phyloP scores from a whole-genome alignment of 2,329 filamentous ascomycete genomes.

The Sclerotinia glacialis region DNA sequence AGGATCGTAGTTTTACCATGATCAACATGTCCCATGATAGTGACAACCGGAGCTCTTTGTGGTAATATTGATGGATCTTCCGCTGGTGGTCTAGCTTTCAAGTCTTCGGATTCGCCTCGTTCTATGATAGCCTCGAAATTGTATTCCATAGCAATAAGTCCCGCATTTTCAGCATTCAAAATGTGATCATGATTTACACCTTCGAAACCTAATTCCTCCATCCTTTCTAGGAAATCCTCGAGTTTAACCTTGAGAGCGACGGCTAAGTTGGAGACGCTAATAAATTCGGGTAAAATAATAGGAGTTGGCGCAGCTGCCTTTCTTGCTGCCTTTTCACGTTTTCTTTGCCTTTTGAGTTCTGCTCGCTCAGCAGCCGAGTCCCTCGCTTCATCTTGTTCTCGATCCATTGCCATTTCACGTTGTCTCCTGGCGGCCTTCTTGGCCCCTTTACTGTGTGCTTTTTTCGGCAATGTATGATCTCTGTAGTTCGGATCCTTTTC shows the following conservation, averaged over 20 bases:
- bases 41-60: constrained; percentile 83
- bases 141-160: constrained; percentile 86
- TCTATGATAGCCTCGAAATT: constrained; percentile 84
- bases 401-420: constrained; percentile 28
- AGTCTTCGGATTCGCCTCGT: constrained; percentile 62
- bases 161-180: constrained; percentile 85
- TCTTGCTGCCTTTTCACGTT: constrained; percentile 45
- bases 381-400: constrained; percentile 38
- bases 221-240: constrained; percentile 68
- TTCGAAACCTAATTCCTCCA: constrained; percentile 87
- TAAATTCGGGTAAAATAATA: constrained; percentile 84
- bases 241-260: constrained; percentile 68
- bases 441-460: constrained; percentile 31
- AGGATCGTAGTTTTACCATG: constrained; percentile 97
- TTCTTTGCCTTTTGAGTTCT: constrained; percentile 44
- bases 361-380: constrained; percentile 41
- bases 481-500: constrained; percentile 7
- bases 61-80: constrained; percentile 69
- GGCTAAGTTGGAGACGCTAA: constrained; percentile 81
- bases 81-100: constrained; percentile 65
- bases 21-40: constrained; percentile 99
- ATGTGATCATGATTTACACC: constrained; percentile 79
- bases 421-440: constrained; percentile 37
- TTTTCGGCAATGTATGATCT: constrained; percentile 19
- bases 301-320: constrained; percentile 49